Evolutionary conservation across 2,329 filamentous ascomycete genomes (phyloP).

Genomic region (Cladosporium sp.): DNA sequence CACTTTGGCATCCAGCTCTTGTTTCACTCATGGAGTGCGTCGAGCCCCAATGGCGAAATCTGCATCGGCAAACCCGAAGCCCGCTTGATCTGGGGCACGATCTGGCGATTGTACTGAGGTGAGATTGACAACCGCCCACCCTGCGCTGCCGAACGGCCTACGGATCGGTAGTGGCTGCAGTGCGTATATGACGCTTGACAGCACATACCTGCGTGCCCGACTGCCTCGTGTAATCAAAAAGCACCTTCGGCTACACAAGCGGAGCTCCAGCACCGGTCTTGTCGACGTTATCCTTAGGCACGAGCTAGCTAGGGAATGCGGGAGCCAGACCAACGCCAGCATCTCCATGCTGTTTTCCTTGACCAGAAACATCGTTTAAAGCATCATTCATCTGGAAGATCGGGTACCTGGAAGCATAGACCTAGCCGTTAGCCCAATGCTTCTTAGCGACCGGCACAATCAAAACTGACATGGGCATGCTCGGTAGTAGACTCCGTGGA

Average conservation of each 20-base stretch:
- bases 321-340: not conserved
- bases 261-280: conserved; percentile 12
- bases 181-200: conserved; percentile 21
- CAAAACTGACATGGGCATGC: conserved; percentile 21
- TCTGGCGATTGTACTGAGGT: conserved; percentile 7
- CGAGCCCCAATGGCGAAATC: conserved; percentile 12
- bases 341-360: conserved; percentile 11
- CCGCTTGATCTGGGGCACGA: conserved; percentile 4
- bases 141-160: conserved; percentile 7
- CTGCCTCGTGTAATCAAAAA: conserved; percentile 14
- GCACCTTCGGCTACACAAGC: conserved; percentile 22
- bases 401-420: not conserved
- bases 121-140: conserved; percentile 14
- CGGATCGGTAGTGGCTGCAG: conserved; percentile 22
- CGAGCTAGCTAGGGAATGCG: conserved; percentile 17
- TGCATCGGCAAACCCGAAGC: conserved; percentile 13
- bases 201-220: conserved; percentile 22
- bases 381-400: not conserved
- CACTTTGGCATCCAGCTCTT: conserved; percentile 11
- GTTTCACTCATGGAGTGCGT: conserved; percentile 13
- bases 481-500: conserved; percentile 23
- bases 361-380: not conserved
- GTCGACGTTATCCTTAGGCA: conserved; percentile 17
- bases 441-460: conserved; percentile 17
- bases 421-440: conserved; percentile 10